phyloP scores from a whole-genome alignment of 2,329 filamentous ascomycete genomes.

The Aspergillus caelatus region DNA sequence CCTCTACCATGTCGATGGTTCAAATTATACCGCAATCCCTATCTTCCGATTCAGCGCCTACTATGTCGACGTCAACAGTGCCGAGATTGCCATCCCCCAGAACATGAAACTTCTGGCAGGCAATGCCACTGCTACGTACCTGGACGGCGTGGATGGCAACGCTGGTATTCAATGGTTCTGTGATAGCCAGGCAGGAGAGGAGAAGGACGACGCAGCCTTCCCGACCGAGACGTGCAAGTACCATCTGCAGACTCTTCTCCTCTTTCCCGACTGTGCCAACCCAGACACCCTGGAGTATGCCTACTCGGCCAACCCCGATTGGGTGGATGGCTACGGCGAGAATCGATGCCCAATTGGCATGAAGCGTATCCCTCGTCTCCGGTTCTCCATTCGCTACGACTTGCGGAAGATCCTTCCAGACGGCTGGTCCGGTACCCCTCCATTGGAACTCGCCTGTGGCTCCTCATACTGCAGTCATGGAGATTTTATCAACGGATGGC shows the following conservation, averaged over 20 bases:
- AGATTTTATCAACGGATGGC: conserved; percentile 18
- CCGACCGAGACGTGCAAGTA: conserved; percentile 17
- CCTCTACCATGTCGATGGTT: conserved; percentile 19
- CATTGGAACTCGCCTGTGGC: conserved; percentile 16
- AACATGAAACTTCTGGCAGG: conserved; percentile 17
- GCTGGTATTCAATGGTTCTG: conserved; percentile 22
- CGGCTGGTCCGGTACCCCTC: conserved; percentile 18
- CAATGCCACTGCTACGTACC: conserved; percentile 17
- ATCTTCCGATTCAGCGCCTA: conserved; percentile 22
- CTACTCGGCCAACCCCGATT: conserved; percentile 14
- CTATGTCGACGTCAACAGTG: conserved; percentile 13
- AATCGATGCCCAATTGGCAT: conserved; percentile 21
- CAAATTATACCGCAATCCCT: conserved; percentile 15
- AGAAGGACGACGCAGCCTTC: conserved; percentile 13
- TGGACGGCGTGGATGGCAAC: conserved; percentile 9
- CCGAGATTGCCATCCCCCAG: conserved; percentile 18
- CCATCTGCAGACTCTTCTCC: conserved; percentile 19
- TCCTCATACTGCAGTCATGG: conserved; percentile 14
- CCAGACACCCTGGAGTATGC: conserved; percentile 17
- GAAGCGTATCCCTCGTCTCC: conserved; percentile 18
- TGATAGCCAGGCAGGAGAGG: conserved; percentile 11
- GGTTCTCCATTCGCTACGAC: conserved; percentile 22
- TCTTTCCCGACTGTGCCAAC: conserved; percentile 21
- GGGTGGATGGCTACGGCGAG: conserved; percentile 7
- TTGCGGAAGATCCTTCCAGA: conserved; percentile 16